Evolutionary conservation across 345 rosid genomes (phyloP), one percentile per base, ranked within the genome.

Genomic region (Cardiospermum halicacabum): DNA sequence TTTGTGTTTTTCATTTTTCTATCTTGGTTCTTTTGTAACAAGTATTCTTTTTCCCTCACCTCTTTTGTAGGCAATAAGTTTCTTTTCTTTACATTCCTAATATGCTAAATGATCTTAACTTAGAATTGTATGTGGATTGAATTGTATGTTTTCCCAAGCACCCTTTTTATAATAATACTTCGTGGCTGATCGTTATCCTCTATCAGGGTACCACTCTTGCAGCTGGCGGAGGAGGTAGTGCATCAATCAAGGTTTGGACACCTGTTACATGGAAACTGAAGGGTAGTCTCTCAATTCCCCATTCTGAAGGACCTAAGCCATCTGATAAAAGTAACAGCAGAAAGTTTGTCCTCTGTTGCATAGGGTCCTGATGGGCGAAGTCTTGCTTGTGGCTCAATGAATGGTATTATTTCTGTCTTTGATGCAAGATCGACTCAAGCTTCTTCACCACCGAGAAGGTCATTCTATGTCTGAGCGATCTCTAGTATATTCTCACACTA

Each of bases 221-320:
- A 43, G 99, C 91, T 69, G 99, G 96, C n/a, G 96, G 99, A 49
- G 97, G 97, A 16, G 95, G 99, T 62, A 89, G 99, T 67, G 97
- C 97, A 42, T 85, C 97, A 0, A 80, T 91, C 74, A 87, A 89
- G 84, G 87, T 91, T 26, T 94, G 97, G 99, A 93, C 91, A 78
- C 89, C 97, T 28, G 87, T 89, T 56, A 84, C 95, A 53, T 94
- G 99, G 99, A 89, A 80, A 69, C 68, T 91, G 69, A 68, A 73
- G 60, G 71, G 89, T 21, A 84, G 88, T 57, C 80, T 89, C 30
- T 78, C 91, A 21, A 72, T 94, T 62, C 97, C 99, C 34, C 90
- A 88, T 25, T 96, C 89, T 11, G 97, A 94, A 64, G 87, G 81
- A 64, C 75, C 80, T 10, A 94, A 94, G 74, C 90, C 89, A 11